These are phyloP conservation scores for Coniferiporia sulphurascens DNA, from an alignment of 1,284 basidiomycete species.

Conservation along the genomic window DNA sequence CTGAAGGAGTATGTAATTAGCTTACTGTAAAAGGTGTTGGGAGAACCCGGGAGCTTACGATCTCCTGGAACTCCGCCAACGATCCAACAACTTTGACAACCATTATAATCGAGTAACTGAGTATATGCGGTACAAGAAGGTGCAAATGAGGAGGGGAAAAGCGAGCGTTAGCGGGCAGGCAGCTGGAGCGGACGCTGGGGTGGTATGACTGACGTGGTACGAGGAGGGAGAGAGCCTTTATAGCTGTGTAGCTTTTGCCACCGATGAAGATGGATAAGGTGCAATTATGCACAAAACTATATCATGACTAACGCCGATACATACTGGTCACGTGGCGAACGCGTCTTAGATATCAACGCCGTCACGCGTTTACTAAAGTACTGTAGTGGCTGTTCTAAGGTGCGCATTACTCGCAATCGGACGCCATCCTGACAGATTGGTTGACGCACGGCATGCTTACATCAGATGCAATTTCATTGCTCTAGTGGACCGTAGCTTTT, in stretches of 20 bases:
- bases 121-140: slow-evolving; percentile 2
- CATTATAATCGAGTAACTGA: slow-evolving; percentile 14
- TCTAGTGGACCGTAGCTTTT: too few relatives aligned
- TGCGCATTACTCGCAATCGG: too few relatives aligned
- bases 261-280: not conserved
- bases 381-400: too few relatives aligned
- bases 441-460: too few relatives aligned
- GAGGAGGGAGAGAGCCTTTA: not conserved
- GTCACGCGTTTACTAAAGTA: too few relatives aligned
- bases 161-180: not conserved
- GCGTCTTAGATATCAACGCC: too few relatives aligned
- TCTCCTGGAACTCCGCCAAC: slow-evolving; percentile 49
- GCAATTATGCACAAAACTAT: too few relatives aligned
- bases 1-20: slow-evolving; percentile 31
- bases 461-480: too few relatives aligned
- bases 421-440: too few relatives aligned
- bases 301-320: too few relatives aligned
- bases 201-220: not conserved
- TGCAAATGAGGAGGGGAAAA: not conserved
- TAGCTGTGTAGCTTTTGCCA: not conserved
- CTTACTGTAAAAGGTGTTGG: not conserved
- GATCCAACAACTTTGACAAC: slow-evolving; percentile 45
- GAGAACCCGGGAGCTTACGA: slow-evolving; percentile 32
- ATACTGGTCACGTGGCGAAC: too few relatives aligned
- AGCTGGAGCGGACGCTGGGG: not conserved